Base-by-base conservation (phyloP, 2,329 filamentous ascomycete species). In the Myriosclerotinia curreyana region DNA sequence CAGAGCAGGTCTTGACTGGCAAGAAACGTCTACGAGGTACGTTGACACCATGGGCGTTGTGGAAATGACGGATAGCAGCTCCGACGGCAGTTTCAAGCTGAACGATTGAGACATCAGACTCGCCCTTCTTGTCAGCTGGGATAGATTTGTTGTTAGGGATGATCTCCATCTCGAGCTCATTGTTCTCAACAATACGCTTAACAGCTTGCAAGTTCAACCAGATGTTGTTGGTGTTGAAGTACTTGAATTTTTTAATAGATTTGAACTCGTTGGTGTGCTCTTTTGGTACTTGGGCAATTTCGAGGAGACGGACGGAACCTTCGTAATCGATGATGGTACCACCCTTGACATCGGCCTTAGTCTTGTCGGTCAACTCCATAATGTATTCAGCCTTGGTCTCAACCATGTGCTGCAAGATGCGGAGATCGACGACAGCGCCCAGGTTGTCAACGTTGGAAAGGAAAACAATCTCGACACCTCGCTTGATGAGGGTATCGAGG, bases 161-260 rank as follows among this genome's bases (percentile, higher is more conserved):
- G 77, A 99, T 99, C 82, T 99, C 95, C 91, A 99, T 96, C 81
- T 93, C 91, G 62, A 99, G 88, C 83, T 98, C 94, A 78, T 96
- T 92, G 79, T 96, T 92, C 86, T 98, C 95, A 9, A 99, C 95
- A 62, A 99, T 92, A 67, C 95, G 93, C 89, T 98, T 98, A 81
- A 99, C 90, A 72, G 95, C 95, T 77, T 91, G 88, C 74, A 97
- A 85, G 82, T 96, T 96, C 85, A 99, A 90, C 95, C 95, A 99
- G 81, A 99, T 97, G 86, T 99, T 99, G 90, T 99, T 99, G 80
- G 95, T 99, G 87, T 99, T 99, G 89, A 99, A 99, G 88, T 99
- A 99, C 86, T 96, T 97, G 90, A 99, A 99, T 86, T 99, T 99
- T 89, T 99, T 99, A 85, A 99, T 99, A 56, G 93, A 97, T 88